Evolutionary conservation across 768 basidiomycete species (phyloP), one percentile per base, ranked within the genome.

Genomic region (Astraeus odoratus): DNA sequence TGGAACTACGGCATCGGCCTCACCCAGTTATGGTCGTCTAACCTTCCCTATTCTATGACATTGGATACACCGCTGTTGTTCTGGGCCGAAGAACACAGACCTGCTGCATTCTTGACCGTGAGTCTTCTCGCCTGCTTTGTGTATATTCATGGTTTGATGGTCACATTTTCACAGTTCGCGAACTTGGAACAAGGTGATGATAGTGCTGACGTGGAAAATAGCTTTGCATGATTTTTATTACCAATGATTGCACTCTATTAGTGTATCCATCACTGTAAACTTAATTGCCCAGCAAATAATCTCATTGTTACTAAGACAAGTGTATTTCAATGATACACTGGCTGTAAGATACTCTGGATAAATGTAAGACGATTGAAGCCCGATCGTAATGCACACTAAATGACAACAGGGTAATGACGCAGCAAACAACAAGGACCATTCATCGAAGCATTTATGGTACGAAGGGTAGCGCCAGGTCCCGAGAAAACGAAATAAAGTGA

Each of bases 1-100:
- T 98, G 96, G 96, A 96, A 96, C 65, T 97, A 96, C 58, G 91
- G 92, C 26, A 83, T 95, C 46, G 92, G 93, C 29, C 71, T 96
- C 39, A 95, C 94, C 4, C 91, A 96, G 63, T 61, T 91, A 51
- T 97, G 92, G 90, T 76, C 86, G 7, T 78, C 89, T 27, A 86
- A 71, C 55, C 64, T 94, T 53, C 76, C 80, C 29, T 97, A 89
- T 58, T 76, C 80, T 16, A 85, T 95, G 76, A 79, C 77, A 23
- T 70, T 97, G 48, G 94, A 95, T 60, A 94, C 89, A n/a, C 94
- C 94, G 10, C 71, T 94, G 24, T 70, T 86, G 48, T 97, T 96
- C 80, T 97, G 94, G 94, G 86, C 91, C 1, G 90, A 94, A 63
- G 86, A 90, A 58, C 94, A 97, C 62, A 78, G 94, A 42, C 93